Evolutionary conservation across 306 rosid genomes (phyloP).

Genomic region (barrel medic (Medicago truncatula)): MtrunA17r5.0-ANR NC_053042.1:4898501-4899000

Average conservation of each 20-base stretch:
- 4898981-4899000: conserved; percentile 99
- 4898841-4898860: not conserved
- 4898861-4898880: too few relatives aligned
- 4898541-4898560: not conserved
- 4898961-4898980: conserved; percentile 93
- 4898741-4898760: too few relatives aligned
- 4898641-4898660: too few relatives aligned
- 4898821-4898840: not conserved
- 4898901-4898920: not conserved
- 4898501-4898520: conserved; percentile 98
- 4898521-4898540: conserved; percentile 73
- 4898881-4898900: not conserved
- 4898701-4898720: too few relatives aligned
- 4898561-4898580: too few relatives aligned
- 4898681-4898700: not conserved
- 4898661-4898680: too few relatives aligned
- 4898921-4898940: not conserved
- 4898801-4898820: not conserved
- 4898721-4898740: too few relatives aligned
- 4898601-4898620: too few relatives aligned
- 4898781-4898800: too few relatives aligned
- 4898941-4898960: conserved; percentile 2
- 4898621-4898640: too few relatives aligned
- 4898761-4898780: too few relatives aligned
- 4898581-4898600: too few relatives aligned